phyloP scores from a whole-genome alignment of 345 rosid species.

The Euclidium syriacum region DNA sequence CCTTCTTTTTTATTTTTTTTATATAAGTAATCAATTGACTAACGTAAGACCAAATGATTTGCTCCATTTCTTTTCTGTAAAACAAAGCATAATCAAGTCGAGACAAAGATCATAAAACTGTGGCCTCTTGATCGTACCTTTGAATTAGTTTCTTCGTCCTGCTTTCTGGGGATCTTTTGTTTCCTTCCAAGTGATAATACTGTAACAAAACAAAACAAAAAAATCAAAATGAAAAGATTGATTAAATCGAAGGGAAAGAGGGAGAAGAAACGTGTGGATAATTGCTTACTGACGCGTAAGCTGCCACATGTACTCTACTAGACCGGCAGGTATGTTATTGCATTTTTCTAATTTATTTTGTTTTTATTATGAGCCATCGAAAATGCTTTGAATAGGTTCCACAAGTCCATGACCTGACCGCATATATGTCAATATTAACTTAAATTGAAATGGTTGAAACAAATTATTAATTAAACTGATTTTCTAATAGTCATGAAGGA shows the following conservation, averaged over 20 bases:
- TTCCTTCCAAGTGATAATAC: too few relatives aligned
- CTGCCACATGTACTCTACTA: constrained; percentile 40
- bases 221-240: not conserved
- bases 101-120: not conserved
- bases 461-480: not conserved
- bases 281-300: constrained; percentile 22
- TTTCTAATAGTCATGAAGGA: not conserved
- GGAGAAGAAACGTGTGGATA: constrained; percentile 39
- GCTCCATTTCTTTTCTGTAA: not conserved
- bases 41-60: not conserved
- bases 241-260: not conserved
- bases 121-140: constrained; percentile 12
- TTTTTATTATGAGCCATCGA: not conserved
- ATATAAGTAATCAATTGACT: not conserved
- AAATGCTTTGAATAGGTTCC: constrained; percentile 3
- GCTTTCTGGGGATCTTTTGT: not conserved
- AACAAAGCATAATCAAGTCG: not conserved
- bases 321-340: not conserved
- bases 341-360: not conserved
- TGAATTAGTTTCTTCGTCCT: constrained; percentile 12
- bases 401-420: not conserved
- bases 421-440: not conserved
- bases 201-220: not conserved
- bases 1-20: not conserved
- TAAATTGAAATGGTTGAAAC: not conserved